These are phyloP conservation scores for Aspergillus cejpii DNA, from an alignment of 2,329 filamentous ascomycete species.

Conservation along the genomic window DNA sequence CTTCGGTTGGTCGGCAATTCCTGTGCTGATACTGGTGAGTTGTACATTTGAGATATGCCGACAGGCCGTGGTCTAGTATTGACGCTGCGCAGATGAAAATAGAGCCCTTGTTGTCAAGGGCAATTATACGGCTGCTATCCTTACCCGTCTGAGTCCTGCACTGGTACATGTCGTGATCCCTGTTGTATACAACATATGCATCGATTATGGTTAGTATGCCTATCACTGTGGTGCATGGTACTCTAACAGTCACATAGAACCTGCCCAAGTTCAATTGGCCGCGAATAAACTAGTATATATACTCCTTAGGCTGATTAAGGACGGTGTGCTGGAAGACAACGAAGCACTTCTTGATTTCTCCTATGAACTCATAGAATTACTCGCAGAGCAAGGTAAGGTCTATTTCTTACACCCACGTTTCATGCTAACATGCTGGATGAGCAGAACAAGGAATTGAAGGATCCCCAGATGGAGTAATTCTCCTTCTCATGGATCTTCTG, in stretches of 20 bases:
- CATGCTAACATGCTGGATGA: slow-evolving; percentile 5
- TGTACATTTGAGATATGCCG: neutral
- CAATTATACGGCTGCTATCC: slow-evolving; percentile 36
- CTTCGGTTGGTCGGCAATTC: slow-evolving; percentile 42
- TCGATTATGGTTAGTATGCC: slow-evolving; percentile 36
- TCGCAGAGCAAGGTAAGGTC: slow-evolving; percentile 35
- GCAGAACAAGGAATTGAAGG: slow-evolving; percentile 31
- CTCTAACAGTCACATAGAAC: slow-evolving; percentile 24
- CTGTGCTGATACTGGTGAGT: slow-evolving; percentile 41
- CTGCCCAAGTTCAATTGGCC: slow-evolving; percentile 36
- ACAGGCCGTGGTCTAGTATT: slow-evolving; percentile 3
- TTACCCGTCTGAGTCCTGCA: slow-evolving; percentile 29
- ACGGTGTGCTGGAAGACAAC: slow-evolving; percentile 28
- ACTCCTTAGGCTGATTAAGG: slow-evolving; percentile 31
- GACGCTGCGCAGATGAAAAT: slow-evolving; percentile 36
- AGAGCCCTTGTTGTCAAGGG: slow-evolving; percentile 35
- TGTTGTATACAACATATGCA: slow-evolving; percentile 43
- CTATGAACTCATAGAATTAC: slow-evolving; percentile 38
- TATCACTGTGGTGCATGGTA: neutral
- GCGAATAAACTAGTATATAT: slow-evolving; percentile 34
- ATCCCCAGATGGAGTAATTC: slow-evolving; percentile 32
- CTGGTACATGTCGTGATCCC: slow-evolving; percentile 38
- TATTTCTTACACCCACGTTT: neutral
- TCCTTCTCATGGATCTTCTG: slow-evolving; percentile 31
- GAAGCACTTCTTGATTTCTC: slow-evolving; percentile 31